Conservation (phyloP, 108 stramenopile genomes). For the Stephanodiscus triporus region DNA sequence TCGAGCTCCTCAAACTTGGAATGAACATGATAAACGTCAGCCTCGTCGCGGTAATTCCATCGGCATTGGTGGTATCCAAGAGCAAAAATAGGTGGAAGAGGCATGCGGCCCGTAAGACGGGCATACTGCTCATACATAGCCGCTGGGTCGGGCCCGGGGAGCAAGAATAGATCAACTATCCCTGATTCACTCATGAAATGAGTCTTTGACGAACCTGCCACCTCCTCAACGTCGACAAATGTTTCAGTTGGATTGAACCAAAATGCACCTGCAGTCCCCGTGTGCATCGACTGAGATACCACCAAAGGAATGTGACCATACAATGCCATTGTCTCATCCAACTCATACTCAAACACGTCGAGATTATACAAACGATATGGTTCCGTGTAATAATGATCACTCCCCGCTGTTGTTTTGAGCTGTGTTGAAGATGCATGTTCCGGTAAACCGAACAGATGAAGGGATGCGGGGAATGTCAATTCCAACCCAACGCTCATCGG, state of each 20-base stretch:
- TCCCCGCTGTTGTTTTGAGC: conserved; percentile 83
- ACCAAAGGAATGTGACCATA: conserved; percentile 96
- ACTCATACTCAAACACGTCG: conserved; percentile 99
- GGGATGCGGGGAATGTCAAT: conserved; percentile 83
- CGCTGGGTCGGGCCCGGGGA: conserved; percentile 79
- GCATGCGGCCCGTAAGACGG: conserved; percentile 82
- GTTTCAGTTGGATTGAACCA: conserved; percentile 99
- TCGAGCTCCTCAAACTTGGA: conserved; percentile 94
- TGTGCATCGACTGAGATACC: conserved; percentile 67
- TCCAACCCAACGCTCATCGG: conserved; percentile 97
- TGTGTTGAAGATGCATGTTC: conserved; percentile 94
- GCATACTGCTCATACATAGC: conserved; percentile 90
- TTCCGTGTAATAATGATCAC: conserved; percentile 77
- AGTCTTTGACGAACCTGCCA: conserved; percentile 57
- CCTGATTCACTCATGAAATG: conserved; percentile 97
- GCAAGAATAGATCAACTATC: conserved; percentile 86
- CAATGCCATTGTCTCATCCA: conserved; percentile 97
- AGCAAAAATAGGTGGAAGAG: conserved; percentile 95
- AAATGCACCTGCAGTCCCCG: conserved; percentile 90
- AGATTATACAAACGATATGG: conserved; percentile 99
- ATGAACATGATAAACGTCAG: conserved; percentile 93
- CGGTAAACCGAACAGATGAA: conserved; percentile 93
- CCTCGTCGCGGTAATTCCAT: conserved; percentile 99
- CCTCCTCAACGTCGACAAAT: conserved; percentile 91
- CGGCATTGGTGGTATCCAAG: conserved; percentile 99